Conservation (phyloP, 2,329 filamentous ascomycete genomes). For the Fusarium verticillioides region DNA sequence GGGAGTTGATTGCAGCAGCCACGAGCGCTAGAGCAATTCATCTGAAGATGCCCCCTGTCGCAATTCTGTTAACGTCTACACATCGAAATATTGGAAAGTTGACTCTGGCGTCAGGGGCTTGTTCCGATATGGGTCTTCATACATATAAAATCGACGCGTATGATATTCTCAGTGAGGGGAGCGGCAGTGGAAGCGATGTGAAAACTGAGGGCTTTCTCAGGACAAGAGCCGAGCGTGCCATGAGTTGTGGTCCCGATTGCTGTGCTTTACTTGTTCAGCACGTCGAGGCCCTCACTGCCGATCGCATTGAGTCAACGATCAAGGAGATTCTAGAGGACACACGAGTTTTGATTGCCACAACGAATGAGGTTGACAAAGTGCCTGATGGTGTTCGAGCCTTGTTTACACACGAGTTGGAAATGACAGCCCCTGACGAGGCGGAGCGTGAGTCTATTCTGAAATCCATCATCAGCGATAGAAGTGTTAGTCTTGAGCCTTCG, state of each 20-base stretch:
- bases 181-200: slow-evolving; percentile 84
- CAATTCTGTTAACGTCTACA: slow-evolving; percentile 88
- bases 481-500: slow-evolving; percentile 81
- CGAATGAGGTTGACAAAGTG: slow-evolving; percentile 93
- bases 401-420: slow-evolving; percentile 95
- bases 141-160: slow-evolving; percentile 90
- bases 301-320: slow-evolving; percentile 86
- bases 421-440: slow-evolving; percentile 90
- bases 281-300: slow-evolving; percentile 89
- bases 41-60: slow-evolving; percentile 86
- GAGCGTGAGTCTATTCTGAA: slow-evolving; percentile 90
- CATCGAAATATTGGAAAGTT: slow-evolving; percentile 94
- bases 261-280: slow-evolving; percentile 90
- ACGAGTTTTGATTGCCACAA: slow-evolving; percentile 90
- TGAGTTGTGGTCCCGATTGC: slow-evolving; percentile 85
- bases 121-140: slow-evolving; percentile 89
- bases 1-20: slow-evolving; percentile 87
- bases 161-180: slow-evolving; percentile 91
- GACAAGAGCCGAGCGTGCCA: slow-evolving; percentile 85
- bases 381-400: slow-evolving; percentile 89
- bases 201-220: slow-evolving; percentile 94
- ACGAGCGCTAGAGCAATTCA: slow-evolving; percentile 89
- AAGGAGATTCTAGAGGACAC: slow-evolving; percentile 84
- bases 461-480: slow-evolving; percentile 79
- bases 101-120: slow-evolving; percentile 79